A percentile compares a stretch with the other conserved stretches of the same genome.
phyloP scores from a whole-genome alignment of 106 monocot species.

The Phalaenopsis aphrodite region DNA sequence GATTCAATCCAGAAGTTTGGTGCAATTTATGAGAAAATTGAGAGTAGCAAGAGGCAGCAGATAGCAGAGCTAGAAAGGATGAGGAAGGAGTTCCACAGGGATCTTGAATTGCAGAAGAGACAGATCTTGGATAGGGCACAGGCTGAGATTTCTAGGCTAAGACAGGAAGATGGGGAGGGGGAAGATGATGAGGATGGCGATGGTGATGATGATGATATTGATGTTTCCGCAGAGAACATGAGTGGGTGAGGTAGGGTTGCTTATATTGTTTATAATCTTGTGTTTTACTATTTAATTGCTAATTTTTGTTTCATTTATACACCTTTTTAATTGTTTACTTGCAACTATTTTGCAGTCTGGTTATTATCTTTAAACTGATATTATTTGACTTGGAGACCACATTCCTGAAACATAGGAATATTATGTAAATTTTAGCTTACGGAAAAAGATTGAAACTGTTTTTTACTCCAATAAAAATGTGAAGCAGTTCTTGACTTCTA shows the following conservation, averaged over 20 bases:
- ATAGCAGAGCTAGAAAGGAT: slow-evolving; percentile 71
- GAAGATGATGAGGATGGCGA: slow-evolving; percentile 17
- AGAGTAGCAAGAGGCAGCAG: slow-evolving; percentile 69
- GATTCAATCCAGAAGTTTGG: slow-evolving; percentile 78
- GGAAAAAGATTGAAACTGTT: neutral
- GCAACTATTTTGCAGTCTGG: neutral
- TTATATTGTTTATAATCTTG: neutral
- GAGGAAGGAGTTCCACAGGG: slow-evolving; percentile 81
- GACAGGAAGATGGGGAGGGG: slow-evolving; percentile 39
- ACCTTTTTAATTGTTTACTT: neutral
- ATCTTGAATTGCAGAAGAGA: slow-evolving; percentile 66
- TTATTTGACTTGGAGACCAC: neutral
- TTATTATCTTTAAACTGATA: neutral
- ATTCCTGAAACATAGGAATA: neutral
- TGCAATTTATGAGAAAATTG: slow-evolving; percentile 78
- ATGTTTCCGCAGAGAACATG: slow-evolving; percentile 41
- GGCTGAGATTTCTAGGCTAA: slow-evolving; percentile 57
- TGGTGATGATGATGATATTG: slow-evolving; percentile 24
- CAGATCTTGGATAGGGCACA: slow-evolving; percentile 82
- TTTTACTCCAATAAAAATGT: neutral
- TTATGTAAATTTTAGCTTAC: neutral
- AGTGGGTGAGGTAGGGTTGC: slow-evolving; percentile 38
- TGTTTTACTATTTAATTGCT: neutral
- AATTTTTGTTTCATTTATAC: neutral
- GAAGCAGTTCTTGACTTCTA: neutral